A percentile compares a stretch with the other conserved stretches of the same genome.
Evolutionary conservation across 148 eudicot genomes (phyloP).

Genomic region (Selenicereus undatus): DNA sequence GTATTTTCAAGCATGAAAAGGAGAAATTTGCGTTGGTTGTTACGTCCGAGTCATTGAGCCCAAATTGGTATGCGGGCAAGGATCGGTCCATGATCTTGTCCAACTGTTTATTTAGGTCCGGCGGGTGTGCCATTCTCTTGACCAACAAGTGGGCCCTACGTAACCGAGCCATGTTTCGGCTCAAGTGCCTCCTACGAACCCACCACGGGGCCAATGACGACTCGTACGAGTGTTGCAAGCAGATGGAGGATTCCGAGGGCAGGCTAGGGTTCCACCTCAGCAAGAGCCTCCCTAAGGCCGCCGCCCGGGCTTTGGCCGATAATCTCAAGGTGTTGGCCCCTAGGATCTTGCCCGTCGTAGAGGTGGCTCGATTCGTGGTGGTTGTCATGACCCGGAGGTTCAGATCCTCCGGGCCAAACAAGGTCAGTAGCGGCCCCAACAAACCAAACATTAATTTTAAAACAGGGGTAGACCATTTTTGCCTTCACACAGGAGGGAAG

Average conservation of each 20-base stretch:
- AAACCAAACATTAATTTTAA: slow-evolving; percentile 38
- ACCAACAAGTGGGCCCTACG: slow-evolving; percentile 45
- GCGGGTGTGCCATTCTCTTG: slow-evolving; percentile 61
- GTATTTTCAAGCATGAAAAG: slow-evolving; percentile 31
- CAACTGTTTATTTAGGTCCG: slow-evolving; percentile 67
- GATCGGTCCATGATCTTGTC: slow-evolving; percentile 77
- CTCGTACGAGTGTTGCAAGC: slow-evolving; percentile 56
- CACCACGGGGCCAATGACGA: slow-evolving; percentile 70
- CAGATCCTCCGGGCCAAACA: neutral
- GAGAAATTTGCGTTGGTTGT: slow-evolving; percentile 59
- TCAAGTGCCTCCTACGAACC: slow-evolving; percentile 60
- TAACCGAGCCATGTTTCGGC: slow-evolving; percentile 47
- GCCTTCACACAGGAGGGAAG: slow-evolving; percentile 57
- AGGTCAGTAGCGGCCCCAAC: neutral
- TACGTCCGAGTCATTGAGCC: slow-evolving; percentile 64
- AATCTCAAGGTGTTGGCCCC: slow-evolving; percentile 54
- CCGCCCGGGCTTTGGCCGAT: slow-evolving; percentile 52
- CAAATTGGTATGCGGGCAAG: slow-evolving; percentile 77
- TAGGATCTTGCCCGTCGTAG: slow-evolving; percentile 48
- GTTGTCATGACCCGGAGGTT: slow-evolving; percentile 17
- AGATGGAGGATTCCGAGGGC: slow-evolving; percentile 59
- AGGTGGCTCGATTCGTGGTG: slow-evolving; percentile 38
- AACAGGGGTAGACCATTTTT: slow-evolving; percentile 51
- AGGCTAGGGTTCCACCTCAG: slow-evolving; percentile 55
- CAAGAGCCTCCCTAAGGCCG: slow-evolving; percentile 57